Evolutionary conservation across 2,329 filamentous ascomycete species (phyloP).

Genomic region (Fusarium sp.): DNA sequence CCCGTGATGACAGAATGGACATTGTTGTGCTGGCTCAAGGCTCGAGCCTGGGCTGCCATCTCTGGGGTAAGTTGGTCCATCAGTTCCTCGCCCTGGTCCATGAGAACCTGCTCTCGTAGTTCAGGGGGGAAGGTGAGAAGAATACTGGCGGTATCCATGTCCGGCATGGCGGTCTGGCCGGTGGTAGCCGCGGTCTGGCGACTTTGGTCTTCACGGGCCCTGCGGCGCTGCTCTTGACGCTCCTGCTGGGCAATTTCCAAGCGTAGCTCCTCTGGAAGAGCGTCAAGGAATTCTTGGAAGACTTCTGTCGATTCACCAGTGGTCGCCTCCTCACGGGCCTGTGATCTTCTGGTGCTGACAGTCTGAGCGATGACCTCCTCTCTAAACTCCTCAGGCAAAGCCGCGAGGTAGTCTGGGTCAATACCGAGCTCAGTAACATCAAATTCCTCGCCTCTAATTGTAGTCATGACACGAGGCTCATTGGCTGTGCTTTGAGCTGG

Average conservation of each 20-base stretch:
- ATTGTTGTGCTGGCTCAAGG: conserved; percentile 66
- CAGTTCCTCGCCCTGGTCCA: conserved; percentile 92
- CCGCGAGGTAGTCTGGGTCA: conserved; percentile 93
- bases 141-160: conserved; percentile 95
- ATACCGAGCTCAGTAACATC: conserved; percentile 97
- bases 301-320: conserved; percentile 86
- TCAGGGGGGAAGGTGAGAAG: conserved; percentile 89
- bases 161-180: conserved; percentile 71
- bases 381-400: conserved; percentile 96
- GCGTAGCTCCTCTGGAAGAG: conserved; percentile 90
- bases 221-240: conserved; percentile 87
- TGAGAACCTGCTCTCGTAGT: conserved; percentile 87
- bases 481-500: conserved; percentile 45
- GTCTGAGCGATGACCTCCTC: conserved; percentile 97
- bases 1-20: conserved; percentile 51
- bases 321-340: conserved; percentile 78
- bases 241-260: conserved; percentile 94
- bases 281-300: conserved; percentile 94
- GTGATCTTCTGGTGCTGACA: conserved; percentile 84
- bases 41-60: conserved; percentile 87
- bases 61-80: conserved; percentile 88
- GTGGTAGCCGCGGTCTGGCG: conserved; percentile 72
- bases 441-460: conserved; percentile 86
- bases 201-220: conserved; percentile 86
- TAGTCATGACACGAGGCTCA: conserved; percentile 79